A percentile compares a stretch with the other conserved stretches of the same genome.
Evolutionary conservation across 164 flowering plant genomes (phyloP).

Genomic region (Santalum album): DNA sequence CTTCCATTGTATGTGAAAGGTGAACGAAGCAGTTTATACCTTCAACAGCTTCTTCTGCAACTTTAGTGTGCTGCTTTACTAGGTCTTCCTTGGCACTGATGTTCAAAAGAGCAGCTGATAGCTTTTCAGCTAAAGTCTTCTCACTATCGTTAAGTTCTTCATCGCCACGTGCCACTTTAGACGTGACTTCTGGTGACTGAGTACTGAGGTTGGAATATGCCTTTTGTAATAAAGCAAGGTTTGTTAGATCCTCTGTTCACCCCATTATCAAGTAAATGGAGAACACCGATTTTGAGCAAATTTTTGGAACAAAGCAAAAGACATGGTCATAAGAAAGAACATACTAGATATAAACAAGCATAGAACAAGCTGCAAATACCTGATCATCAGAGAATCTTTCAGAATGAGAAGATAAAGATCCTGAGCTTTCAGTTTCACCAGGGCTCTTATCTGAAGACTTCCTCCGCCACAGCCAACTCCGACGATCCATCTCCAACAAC

Average conservation of each 20-base stretch:
- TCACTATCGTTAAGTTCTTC: neutral
- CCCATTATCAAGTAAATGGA: too few relatives aligned
- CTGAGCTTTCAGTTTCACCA: slow-evolving; percentile 55
- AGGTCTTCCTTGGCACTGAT: slow-evolving; percentile 48
- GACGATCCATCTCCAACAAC: slow-evolving; percentile 32
- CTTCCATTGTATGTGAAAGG: too few relatives aligned
- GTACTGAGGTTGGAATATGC: neutral
- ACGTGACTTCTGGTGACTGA: slow-evolving; percentile 1
- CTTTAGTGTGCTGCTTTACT: slow-evolving; percentile 64
- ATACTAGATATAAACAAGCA: neutral
- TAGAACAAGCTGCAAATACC: slow-evolving; percentile 13
- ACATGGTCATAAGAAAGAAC: too few relatives aligned
- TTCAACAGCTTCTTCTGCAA: slow-evolving; percentile 66
- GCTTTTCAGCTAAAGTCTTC: neutral
- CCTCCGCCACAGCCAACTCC: slow-evolving; percentile 57
- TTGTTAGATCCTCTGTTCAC: neutral
- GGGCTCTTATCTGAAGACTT: slow-evolving; percentile 51
- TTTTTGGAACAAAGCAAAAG: too few relatives aligned
- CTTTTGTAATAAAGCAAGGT: neutral
- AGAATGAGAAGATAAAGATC: slow-evolving; percentile 52
- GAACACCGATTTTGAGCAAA: too few relatives aligned
- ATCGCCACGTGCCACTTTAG: neutral
- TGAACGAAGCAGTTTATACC: slow-evolving; percentile 20
- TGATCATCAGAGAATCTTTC: slow-evolving; percentile 58
- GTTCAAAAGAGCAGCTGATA: slow-evolving; percentile 1